Evolutionary conservation across 345 rosid genomes (phyloP).

Genomic region (Toxicodendron radicans): DNA sequence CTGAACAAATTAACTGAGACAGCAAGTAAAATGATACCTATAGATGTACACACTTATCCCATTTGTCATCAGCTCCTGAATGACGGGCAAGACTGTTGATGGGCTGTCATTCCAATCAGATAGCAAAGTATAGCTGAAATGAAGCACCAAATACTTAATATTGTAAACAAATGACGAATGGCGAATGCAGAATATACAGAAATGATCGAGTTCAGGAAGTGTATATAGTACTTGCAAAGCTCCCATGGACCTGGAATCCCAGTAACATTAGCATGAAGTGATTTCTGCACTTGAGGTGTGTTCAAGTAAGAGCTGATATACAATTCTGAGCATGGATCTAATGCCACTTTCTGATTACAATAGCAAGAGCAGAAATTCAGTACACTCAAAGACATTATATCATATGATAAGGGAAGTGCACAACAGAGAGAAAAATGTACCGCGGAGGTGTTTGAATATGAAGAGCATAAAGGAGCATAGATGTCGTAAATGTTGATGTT

Average conservation of each 20-base stretch:
- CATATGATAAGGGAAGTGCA: background rate
- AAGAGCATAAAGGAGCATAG: constrained; percentile 4
- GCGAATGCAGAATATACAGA: too few relatives aligned
- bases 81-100: constrained; percentile 13
- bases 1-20: background rate
- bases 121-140: background rate
- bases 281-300: background rate
- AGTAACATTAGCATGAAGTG: constrained; percentile 20
- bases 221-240: constrained; percentile 4
- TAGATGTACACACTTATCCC: constrained; percentile 13
- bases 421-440: background rate
- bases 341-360: background rate
- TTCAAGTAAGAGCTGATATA: background rate
- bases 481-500: background rate
- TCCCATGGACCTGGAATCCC: constrained; percentile 23
- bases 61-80: constrained; percentile 22
- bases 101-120: constrained; percentile 9
- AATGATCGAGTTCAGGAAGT: background rate
- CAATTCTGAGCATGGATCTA: background rate
- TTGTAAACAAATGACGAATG: background rate
- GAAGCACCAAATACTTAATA: background rate
- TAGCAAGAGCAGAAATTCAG: constrained; percentile 4
- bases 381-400: background rate
- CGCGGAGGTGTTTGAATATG: background rate
- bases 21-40: background rate